Base-by-base conservation (phyloP, 1,284 basidiomycete species). In the Leccinum huronense region DNA sequence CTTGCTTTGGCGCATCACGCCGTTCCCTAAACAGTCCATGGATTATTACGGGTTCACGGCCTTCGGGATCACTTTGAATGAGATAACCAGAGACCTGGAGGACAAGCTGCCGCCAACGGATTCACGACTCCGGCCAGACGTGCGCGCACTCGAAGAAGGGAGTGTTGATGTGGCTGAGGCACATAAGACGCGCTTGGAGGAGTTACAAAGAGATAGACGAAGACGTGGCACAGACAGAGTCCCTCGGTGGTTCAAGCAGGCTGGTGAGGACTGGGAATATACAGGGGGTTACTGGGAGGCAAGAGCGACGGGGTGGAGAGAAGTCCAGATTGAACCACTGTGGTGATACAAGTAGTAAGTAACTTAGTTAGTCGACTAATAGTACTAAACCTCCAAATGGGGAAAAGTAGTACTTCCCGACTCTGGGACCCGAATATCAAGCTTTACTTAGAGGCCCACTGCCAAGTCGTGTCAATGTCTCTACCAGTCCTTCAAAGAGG, bases 131-230 rank as follows among this genome's bases (percentile, higher is more conserved):
- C 84, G 95, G 40, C 92, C 94, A 1, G 95, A 97, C 77, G 91
- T 97, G 61, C 81, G 90, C 34, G 92, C 93, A 4, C 80, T 96
- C 55, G 95, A 97, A 75, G 85, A 91, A 67, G 95, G 94, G 11
- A 79, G 91, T 57, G 75, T 92, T 2, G 89, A 94, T 64, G 71
- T 80, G 57, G 94, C 95, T 2, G 95, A 97, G 71, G 76, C 76
- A 59, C 83, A 91, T 71, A 97, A 97, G 78, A 75, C 80, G 33
- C 80, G 83, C 36, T 78, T 97, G 11, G 95, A 97, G 75, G 90
- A 85, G 74, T 77, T 82, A 75, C 89, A 88, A 76, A 82, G 91
- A 69, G 88, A 87, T 64, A 83, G 89, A 70, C 80, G 90, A 71
- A 81, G 81, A 68, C 76, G 74, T 13, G 85, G 86, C 53, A 77